Evolutionary conservation across 2,329 filamentous ascomycete genomes (phyloP).

Genomic region (Talaromyces sp.): DNA sequence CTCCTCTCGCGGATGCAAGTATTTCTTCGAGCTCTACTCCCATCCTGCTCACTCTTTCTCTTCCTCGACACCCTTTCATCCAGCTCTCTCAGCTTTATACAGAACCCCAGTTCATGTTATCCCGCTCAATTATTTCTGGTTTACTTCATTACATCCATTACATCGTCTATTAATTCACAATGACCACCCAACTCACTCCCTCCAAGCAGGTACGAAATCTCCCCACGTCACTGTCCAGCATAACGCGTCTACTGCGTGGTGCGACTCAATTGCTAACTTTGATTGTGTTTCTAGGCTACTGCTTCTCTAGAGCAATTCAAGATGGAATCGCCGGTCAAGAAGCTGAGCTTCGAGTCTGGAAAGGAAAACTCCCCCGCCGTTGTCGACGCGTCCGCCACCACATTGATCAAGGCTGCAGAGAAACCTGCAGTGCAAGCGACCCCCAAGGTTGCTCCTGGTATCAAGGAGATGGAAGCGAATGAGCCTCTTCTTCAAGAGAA

Average conservation of each 20-base stretch:
- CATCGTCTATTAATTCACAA: conserved; percentile 43
- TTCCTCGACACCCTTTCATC: conserved; percentile 24
- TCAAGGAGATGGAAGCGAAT: conserved; percentile 68
- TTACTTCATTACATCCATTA: conserved; percentile 20
- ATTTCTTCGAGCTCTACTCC: conserved; percentile 28
- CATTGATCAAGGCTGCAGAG: conserved; percentile 54
- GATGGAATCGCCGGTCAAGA: conserved; percentile 91
- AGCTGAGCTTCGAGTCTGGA: conserved; percentile 71
- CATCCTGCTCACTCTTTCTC: conserved; percentile 22
- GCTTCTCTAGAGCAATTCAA: conserved; percentile 82
- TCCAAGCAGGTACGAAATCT: conserved; percentile 64
- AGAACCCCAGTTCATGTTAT: conserved; percentile 20
- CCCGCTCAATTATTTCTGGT: conserved; percentile 17
- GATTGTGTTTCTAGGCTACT: conserved; percentile 61
- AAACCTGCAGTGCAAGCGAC: conserved; percentile 35
- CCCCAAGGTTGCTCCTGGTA: conserved; percentile 47
- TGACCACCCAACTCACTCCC: conserved; percentile 73
- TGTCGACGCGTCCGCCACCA: conserved; percentile 54
- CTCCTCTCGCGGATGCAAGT: conserved; percentile 30
- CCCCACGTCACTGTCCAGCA: conserved; percentile 33
- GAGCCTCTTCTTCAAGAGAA: conserved; percentile 96
- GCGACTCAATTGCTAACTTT: conserved; percentile 33
- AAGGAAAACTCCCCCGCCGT: conserved; percentile 73
- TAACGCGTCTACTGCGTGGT: conserved; percentile 29
- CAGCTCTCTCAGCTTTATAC: conserved; percentile 5